phyloP scores from a whole-genome alignment of 2,329 filamentous ascomycete genomes.

The Zasmidium angulare region DNA sequence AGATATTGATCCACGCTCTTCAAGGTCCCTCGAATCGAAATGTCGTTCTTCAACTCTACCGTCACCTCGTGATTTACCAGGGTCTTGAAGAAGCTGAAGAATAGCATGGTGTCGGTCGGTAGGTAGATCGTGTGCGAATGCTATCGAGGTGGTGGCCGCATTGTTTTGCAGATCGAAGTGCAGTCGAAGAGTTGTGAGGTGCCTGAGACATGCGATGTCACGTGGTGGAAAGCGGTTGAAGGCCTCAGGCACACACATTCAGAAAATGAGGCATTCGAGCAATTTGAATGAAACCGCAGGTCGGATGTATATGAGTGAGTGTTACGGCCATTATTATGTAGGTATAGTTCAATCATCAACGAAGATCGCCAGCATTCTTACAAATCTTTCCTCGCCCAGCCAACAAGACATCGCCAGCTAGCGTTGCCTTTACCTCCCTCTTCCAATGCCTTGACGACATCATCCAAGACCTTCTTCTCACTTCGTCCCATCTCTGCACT shows the following conservation, averaged over 20 bases:
- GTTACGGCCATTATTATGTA: conserved; percentile 17
- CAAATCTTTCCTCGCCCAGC: conserved; percentile 56
- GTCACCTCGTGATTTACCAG: conserved; percentile 90
- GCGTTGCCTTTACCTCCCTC: conserved; percentile 59
- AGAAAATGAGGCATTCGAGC: not conserved
- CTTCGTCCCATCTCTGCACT: conserved; percentile 80
- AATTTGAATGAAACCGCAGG: conserved; percentile 5
- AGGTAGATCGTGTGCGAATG: not conserved
- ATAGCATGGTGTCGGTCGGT: conserved; percentile 17
- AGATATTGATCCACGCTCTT: conserved; percentile 99
- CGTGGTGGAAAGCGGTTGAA: not conserved
- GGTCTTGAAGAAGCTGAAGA: conserved; percentile 29
- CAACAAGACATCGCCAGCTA: conserved; percentile 61
- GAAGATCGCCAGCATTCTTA: conserved; percentile 7
- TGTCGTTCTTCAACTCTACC: conserved; percentile 99
- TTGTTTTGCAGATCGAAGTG: not conserved
- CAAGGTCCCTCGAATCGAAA: conserved; percentile 89
- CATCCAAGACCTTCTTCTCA: conserved; percentile 53
- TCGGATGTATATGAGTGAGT: conserved; percentile 12
- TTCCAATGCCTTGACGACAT: conserved; percentile 58
- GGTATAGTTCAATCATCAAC: conserved; percentile 2
- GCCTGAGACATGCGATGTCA: not conserved
- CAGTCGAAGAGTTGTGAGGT: not conserved
- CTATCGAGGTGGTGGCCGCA: conserved; percentile 8
- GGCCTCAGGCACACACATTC: not conserved